phyloP scores from a whole-genome alignment of 768 basidiomycete species.

The Trametopsis cervina region DNA sequence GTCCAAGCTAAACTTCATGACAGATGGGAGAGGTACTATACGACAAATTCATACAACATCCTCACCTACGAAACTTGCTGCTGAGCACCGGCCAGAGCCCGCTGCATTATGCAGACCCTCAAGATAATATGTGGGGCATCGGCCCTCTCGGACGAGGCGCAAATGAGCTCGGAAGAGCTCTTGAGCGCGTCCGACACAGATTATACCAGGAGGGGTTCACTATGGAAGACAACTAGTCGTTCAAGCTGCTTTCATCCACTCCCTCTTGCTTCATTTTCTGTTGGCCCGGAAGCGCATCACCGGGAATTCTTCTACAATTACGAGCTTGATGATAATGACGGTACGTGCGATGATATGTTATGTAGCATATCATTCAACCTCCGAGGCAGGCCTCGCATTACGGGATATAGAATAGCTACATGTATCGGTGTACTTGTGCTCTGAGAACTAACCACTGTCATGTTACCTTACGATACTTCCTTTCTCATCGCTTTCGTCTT shows the following conservation, averaged over 20 bases:
- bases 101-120: conserved; percentile 43
- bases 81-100: conserved; percentile 43
- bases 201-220: conserved; percentile 26
- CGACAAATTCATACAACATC: conserved; percentile 68
- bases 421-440: too few species aligned
- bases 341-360: too few species aligned
- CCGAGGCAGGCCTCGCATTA: not conserved
- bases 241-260: too few species aligned
- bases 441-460: too few species aligned
- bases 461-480: too few species aligned
- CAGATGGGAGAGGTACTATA: conserved; percentile 67
- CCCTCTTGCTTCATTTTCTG: too few species aligned
- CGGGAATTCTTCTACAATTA: not conserved
- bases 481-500: not conserved
- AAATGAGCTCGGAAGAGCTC: conserved; percentile 59
- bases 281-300: too few species aligned
- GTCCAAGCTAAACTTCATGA: conserved; percentile 1
- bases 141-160: conserved; percentile 41
- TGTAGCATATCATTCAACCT: not conserved
- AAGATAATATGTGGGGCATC: conserved; percentile 64
- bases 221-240: not conserved
- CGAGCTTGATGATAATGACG: not conserved
- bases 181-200: conserved; percentile 48
- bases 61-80: conserved; percentile 45
- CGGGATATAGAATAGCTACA: not conserved